Evolutionary conservation across 257 asterid genomes (phyloP), one percentile per base, ranked within the genome.

Genomic region (Scutellaria barbata): DNA sequence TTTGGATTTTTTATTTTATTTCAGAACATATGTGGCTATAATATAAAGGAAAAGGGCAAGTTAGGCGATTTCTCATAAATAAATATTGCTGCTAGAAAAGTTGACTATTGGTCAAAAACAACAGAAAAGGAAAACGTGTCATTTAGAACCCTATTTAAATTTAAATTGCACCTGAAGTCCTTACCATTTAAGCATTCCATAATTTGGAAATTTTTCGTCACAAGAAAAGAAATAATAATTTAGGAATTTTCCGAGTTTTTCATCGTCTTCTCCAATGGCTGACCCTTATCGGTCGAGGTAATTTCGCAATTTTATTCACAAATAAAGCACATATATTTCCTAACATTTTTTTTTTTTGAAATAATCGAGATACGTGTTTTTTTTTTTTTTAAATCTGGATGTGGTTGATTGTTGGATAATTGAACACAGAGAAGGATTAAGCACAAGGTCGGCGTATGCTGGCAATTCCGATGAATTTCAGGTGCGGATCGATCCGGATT

Each of bases 401-500:
- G 40, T 58, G 76, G 54, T 47, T n/a, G 61, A 72, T 69, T 43
- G 0, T 16, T 51, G 11, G 65, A n/a, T 54, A 40, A 69, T 73
- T 62, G 70, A 70, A 41, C 42, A 30, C 77, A 89, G 97, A 37
- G 94, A 84, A 35, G 96, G 98, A 37, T 82, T 92, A 75, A 92
- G 86, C 86, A 85, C 95, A 78, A 83, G 98, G 69, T 83, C 88
- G 52, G 87, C 82, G 47, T 88, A 59, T 25, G 91, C 83, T 37
- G 82, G 83, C 13, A 68, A 70, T 66, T 84, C 96, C 0, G 92
- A 88, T 79, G 98, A 92, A 76, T 80, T 92, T 60, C 98, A 92
- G 77, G 72, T 88, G 86, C 85, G 91, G 59, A 90, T 92, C 40
- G 98, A 92, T 77, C 96, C 97, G 63, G 97, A 90, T 69, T 80